A percentile compares a stretch with the other conserved stretches of the same genome.
Conservation (phyloP, 352 stramenopile species). For the Phytophthora sojae region DNA sequence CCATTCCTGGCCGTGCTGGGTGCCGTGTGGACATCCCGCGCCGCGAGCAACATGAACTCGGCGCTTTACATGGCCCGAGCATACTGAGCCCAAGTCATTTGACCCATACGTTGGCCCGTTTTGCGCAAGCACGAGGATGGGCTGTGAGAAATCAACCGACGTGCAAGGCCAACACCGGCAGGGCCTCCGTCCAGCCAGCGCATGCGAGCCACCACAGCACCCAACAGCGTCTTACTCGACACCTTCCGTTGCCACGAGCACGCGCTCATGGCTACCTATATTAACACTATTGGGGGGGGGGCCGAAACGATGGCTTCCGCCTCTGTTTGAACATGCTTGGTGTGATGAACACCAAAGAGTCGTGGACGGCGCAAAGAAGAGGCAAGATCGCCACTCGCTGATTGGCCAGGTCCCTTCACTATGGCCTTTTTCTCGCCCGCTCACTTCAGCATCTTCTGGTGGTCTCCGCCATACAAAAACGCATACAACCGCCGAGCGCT, state of each 20-base stretch:
- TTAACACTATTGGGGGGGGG: too few relatives aligned
- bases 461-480: constrained; percentile 18
- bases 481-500: constrained; percentile 18
- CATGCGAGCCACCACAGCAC: neutral
- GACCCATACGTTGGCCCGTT: constrained; percentile 21
- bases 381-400: constrained; percentile 7
- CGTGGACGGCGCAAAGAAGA: neutral
- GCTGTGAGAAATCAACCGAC: constrained; percentile 39
- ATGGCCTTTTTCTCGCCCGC: constrained; percentile 11
- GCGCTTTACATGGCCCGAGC: constrained; percentile 15
- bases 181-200: too few relatives aligned
- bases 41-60: constrained; percentile 10
- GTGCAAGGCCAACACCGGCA: constrained; percentile 28
- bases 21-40: constrained; percentile 9
- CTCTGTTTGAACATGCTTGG: too few relatives aligned
- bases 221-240: too few relatives aligned
- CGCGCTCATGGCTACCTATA: neutral
- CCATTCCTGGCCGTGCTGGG: constrained; percentile 13
- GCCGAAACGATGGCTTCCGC: too few relatives aligned
- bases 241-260: neutral
- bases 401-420: constrained; percentile 8
- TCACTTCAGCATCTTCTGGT: constrained; percentile 39
- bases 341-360: too few relatives aligned
- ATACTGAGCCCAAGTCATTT: constrained; percentile 25
- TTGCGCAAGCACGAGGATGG: constrained; percentile 42